Percentiles rank a stretch among this genome's conserved stretches.
Conservation (phyloP, 345 rosid genomes). For the Euphorbia pulcherrima region DNA sequence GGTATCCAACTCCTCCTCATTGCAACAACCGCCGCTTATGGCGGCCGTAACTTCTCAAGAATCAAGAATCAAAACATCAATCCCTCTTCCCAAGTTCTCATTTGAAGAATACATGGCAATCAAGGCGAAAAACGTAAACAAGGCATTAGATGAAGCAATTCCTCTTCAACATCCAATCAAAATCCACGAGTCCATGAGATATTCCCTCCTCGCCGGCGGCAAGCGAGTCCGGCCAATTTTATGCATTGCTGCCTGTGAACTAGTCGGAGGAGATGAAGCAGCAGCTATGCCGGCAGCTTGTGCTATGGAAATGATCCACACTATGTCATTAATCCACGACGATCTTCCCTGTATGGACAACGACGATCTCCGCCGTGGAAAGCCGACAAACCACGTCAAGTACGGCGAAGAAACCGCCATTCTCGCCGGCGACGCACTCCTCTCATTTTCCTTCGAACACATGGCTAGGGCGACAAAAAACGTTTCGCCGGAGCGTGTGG, state of each 20-base stretch:
- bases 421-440: slow-evolving; percentile 59
- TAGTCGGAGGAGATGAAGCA: slow-evolving; percentile 50
- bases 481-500: slow-evolving; percentile 34
- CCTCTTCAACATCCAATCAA: slow-evolving; percentile 40
- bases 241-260: slow-evolving; percentile 60
- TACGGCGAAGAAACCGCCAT: slow-evolving; percentile 54
- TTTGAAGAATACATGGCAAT: slow-evolving; percentile 29
- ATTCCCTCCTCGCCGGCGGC: slow-evolving; percentile 55
- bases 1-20: background rate
- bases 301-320: no score
- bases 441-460: slow-evolving; percentile 53
- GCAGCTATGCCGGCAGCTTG: no score
- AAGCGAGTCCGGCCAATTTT: slow-evolving; percentile 62
- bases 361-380: slow-evolving; percentile 57
- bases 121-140: slow-evolving; percentile 40
- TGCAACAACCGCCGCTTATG: slow-evolving; percentile 15
- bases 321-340: no score
- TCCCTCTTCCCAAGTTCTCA: slow-evolving; percentile 20
- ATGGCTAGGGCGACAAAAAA: slow-evolving; percentile 24
- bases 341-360: no score
- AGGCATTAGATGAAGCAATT: slow-evolving; percentile 48
- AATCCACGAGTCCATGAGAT: slow-evolving; percentile 68
- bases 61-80: background rate
- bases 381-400: slow-evolving; percentile 51
- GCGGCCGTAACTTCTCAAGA: background rate